These are phyloP conservation scores for Pseudomonodictys pantanalensis DNA, from an alignment of 495 filamentous ascomycete genomes.

Conservation along the genomic window DNA sequence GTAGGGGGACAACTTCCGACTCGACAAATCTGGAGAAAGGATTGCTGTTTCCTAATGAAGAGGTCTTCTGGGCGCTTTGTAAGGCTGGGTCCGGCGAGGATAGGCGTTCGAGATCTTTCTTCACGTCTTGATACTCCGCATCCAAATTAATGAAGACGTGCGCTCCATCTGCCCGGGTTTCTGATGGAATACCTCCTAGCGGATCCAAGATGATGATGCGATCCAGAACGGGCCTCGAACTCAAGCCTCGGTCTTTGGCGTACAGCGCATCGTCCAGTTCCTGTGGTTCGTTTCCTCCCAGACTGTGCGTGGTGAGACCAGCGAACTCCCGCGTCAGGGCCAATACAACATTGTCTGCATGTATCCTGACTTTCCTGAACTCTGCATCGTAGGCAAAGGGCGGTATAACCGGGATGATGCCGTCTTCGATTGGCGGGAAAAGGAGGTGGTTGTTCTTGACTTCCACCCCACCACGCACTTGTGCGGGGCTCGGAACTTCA, in stretches of 20 bases:
- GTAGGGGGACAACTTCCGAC: conserved; percentile 24
- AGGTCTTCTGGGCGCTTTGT: conserved; percentile 1
- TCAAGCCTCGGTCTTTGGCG: neutral
- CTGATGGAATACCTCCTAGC: conserved; percentile 77
- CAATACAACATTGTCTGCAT: conserved; percentile 66
- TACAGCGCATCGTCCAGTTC: conserved; percentile 1
- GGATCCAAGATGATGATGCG: conserved; percentile 88
- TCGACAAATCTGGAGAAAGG: conserved; percentile 50
- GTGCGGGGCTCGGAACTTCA: conserved; percentile 32
- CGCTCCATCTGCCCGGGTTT: conserved; percentile 60
- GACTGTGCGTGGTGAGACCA: conserved; percentile 40
- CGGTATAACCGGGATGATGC: conserved; percentile 66
- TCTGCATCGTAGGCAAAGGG: conserved; percentile 68
- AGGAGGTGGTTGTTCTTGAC: conserved; percentile 61
- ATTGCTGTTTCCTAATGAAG: conserved; percentile 44
- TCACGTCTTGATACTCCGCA: conserved; percentile 74
- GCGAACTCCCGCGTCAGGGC: conserved; percentile 72
- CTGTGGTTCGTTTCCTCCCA: conserved; percentile 3
- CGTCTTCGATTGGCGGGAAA: conserved; percentile 65
- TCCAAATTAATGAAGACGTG: conserved; percentile 95
- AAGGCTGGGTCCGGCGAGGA: neutral
- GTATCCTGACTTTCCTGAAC: conserved; percentile 51
- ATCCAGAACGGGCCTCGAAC: conserved; percentile 62
- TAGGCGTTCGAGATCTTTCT: conserved; percentile 51
- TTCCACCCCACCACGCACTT: conserved; percentile 38